A percentile compares a stretch with the other conserved stretches of the same genome.
Conservation (phyloP, 1,139 yeast genomes). For the Saccharomyces hybrid region DNA sequence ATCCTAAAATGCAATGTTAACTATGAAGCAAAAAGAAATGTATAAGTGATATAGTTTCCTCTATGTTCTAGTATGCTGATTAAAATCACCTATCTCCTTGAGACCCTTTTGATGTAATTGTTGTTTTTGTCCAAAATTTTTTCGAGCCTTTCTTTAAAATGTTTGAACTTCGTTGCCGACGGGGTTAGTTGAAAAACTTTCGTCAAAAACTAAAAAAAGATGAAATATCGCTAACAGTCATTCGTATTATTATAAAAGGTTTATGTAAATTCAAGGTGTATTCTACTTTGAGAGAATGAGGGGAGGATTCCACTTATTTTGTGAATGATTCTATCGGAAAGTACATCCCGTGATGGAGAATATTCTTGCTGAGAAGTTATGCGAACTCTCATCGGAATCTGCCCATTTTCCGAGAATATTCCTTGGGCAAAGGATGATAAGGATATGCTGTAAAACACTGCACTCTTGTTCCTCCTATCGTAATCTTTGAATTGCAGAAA, state of each 20-base stretch:
- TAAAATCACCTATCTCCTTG: too few species aligned
- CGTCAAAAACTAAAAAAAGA: background rate
- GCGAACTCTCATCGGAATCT: background rate
- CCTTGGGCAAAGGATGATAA: background rate
- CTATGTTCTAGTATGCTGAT: background rate
- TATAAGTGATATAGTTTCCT: background rate
- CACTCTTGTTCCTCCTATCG: slow-evolving; percentile 9
- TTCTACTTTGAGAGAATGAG: slow-evolving; percentile 7
- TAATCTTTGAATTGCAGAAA: slow-evolving; percentile 12
- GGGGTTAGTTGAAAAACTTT: background rate
- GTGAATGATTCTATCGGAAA: slow-evolving; percentile 2
- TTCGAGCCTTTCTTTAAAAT: background rate
- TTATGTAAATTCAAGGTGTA: slow-evolving; percentile 2
- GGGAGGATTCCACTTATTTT: slow-evolving; percentile 7
- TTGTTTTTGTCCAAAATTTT: background rate
- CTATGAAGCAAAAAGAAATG: background rate
- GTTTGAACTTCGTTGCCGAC: background rate
- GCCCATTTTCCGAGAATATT: slow-evolving; percentile 1
- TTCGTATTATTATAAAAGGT: background rate
- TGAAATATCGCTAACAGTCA: background rate
- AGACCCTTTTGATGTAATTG: background rate
- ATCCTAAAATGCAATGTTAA: background rate
- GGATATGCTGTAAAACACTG: slow-evolving; percentile 6
- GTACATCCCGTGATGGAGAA: background rate
- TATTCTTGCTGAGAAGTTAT: background rate